Percentiles rank a stretch among this genome's conserved stretches.
These are phyloP conservation scores for Suillus sp. DNA, from an alignment of 768 basidiomycete species.

Conservation along the genomic window DNA sequence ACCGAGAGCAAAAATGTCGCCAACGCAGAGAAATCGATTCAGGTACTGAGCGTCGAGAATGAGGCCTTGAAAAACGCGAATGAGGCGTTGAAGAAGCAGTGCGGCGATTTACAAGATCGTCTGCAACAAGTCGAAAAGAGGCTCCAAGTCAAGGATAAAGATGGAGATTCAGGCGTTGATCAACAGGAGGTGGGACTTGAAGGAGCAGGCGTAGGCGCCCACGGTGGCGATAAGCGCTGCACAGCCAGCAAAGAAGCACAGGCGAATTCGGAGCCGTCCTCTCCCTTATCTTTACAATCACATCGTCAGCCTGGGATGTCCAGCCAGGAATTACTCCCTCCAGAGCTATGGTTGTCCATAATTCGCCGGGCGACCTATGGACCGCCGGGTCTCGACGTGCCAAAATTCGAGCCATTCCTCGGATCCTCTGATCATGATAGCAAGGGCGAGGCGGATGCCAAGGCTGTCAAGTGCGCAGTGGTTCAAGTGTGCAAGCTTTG, in stretches of 20 bases:
- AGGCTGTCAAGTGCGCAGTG: conserved; percentile 43
- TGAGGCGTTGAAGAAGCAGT: background rate
- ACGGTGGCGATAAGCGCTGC: background rate
- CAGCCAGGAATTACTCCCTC: conserved; percentile 36
- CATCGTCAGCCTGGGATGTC: background rate
- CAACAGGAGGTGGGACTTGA: background rate
- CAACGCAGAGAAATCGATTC: background rate
- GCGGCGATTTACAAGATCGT: conserved; percentile 3
- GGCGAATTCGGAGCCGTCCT: background rate
- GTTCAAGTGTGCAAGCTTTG: conserved; percentile 60
- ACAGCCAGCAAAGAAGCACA: background rate
- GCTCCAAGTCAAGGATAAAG: background rate
- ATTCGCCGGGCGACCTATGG: conserved; percentile 45
- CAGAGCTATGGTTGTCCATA: conserved; percentile 58
- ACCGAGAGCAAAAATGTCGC: background rate
- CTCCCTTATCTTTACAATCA: background rate
- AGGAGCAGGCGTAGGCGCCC: background rate
- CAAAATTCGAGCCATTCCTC: conserved; percentile 52
- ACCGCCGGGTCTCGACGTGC: conserved; percentile 28
- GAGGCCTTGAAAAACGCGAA: background rate
- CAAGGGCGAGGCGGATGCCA: conserved; percentile 28
- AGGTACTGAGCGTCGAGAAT: conserved; percentile 3
- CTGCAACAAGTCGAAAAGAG: background rate
- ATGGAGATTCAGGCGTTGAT: background rate
- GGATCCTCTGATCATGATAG: conserved; percentile 23